Evolutionary conservation across 2,329 filamentous ascomycete species (phyloP).

Genomic region (Ceratocystis albifundus): DNA sequence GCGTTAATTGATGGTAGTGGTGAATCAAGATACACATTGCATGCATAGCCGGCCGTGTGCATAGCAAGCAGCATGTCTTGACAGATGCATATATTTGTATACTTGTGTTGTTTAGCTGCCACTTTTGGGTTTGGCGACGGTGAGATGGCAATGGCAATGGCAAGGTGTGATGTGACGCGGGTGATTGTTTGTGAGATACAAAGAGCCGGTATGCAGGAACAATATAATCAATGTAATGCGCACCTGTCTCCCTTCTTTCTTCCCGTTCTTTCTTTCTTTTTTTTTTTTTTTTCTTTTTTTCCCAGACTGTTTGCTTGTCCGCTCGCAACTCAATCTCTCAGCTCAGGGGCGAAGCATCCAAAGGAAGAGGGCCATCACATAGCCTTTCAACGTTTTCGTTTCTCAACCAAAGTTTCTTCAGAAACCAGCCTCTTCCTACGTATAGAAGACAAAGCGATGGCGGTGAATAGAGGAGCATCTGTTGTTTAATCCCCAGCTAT

Average conservation of each 20-base stretch:
- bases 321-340: not conserved
- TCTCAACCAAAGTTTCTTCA: not conserved
- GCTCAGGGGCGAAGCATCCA: not conserved
- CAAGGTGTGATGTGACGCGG: not conserved
- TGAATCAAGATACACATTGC: not conserved
- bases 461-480: not conserved
- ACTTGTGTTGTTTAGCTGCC: not conserved
- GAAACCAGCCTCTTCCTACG: not conserved
- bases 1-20: too few relatives aligned
- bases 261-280: too few relatives aligned
- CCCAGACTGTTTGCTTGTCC: too few relatives aligned
- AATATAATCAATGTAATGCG: not conserved
- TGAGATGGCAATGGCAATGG: not conserved
- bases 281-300: not conserved
- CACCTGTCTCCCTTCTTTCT: not conserved
- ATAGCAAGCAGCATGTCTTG: constrained; percentile 9
- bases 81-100: not conserved
- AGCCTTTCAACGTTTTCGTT: not conserved
- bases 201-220: constrained; percentile 3
- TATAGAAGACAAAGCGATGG: not conserved
- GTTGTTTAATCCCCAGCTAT: not conserved
- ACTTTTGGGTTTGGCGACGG: not conserved
- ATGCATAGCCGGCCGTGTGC: not conserved
- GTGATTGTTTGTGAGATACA: not conserved
- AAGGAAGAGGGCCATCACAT: not conserved